A percentile compares a stretch with the other conserved stretches of the same genome.
Evolutionary conservation across 768 basidiomycete species (phyloP).

Genomic region (Xerocomus brunneocitrinus): DNA sequence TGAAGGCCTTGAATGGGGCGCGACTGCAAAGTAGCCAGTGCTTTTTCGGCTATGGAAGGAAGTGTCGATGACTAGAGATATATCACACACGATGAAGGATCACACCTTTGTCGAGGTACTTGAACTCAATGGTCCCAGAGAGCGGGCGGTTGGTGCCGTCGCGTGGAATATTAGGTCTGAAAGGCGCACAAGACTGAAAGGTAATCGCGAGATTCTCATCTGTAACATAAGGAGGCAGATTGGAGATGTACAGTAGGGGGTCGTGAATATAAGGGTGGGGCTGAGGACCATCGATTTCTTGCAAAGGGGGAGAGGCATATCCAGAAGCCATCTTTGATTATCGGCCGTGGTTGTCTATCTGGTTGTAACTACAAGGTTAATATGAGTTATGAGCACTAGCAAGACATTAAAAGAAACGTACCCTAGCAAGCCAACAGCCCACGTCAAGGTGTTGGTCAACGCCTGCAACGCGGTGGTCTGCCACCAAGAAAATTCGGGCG

Average conservation of each 20-base stretch:
- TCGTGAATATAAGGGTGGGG: constrained; percentile 84
- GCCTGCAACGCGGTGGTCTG: constrained; percentile 11
- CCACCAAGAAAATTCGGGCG: constrained; percentile 26
- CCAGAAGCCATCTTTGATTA: constrained; percentile 35
- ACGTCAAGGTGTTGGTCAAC: constrained; percentile 28
- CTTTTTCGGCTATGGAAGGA: constrained; percentile 68
- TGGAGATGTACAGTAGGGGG: constrained; percentile 76
- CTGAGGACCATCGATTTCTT: constrained; percentile 30
- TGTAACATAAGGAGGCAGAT: constrained; percentile 64
- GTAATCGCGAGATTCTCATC: constrained; percentile 76
- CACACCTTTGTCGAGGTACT: constrained; percentile 73
- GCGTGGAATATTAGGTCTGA: constrained; percentile 71
- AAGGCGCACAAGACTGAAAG: constrained; percentile 72
- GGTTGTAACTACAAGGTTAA: background rate
- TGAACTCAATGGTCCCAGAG: constrained; percentile 81
- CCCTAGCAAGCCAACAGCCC: constrained; percentile 29
- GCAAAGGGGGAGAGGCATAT: constrained; percentile 31
- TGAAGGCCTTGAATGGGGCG: constrained; percentile 60
- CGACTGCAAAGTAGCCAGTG: constrained; percentile 76
- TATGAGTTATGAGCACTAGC: background rate
- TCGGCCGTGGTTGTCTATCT: constrained; percentile 24
- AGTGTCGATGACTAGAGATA: constrained; percentile 5
- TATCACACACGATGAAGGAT: constrained; percentile 11
- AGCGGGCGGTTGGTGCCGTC: constrained; percentile 50
- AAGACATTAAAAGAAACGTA: constrained; percentile 7